These are phyloP conservation scores for Eucalyptus leucophloia DNA, from an alignment of 345 rosid species.

Conservation along the genomic window DNA sequence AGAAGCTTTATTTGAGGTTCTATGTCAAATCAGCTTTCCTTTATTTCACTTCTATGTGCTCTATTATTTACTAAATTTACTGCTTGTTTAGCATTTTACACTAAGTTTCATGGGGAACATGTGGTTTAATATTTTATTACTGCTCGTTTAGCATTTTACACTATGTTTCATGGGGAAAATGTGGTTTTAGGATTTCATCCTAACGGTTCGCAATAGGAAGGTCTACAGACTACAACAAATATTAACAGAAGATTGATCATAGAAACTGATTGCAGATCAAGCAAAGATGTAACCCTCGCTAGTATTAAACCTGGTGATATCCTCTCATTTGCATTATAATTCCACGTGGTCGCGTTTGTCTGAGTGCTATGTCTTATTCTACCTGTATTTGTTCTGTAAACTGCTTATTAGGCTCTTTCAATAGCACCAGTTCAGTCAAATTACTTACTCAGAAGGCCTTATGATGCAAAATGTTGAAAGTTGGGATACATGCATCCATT, in stretches of 20 bases:
- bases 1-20: conserved; percentile 78
- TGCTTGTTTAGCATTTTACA: not conserved
- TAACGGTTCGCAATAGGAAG: not conserved
- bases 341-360: not conserved
- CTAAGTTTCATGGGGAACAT: not conserved
- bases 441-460: not conserved
- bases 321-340: not conserved
- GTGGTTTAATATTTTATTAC: not conserved
- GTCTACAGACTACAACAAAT: not conserved
- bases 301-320: not conserved
- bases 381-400: not conserved
- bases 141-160: not conserved
- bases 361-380: not conserved
- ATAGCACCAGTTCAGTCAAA: not conserved
- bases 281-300: not conserved
- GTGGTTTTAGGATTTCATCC: not conserved
- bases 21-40: not conserved
- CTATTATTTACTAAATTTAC: not conserved
- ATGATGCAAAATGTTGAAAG: not conserved
- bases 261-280: not conserved
- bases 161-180: not conserved
- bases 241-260: not conserved
- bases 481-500: not conserved
- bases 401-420: not conserved
- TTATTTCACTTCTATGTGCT: not conserved